Conservation (phyloP, 73 alveolate species). For the Breviolum minutum region DNA sequence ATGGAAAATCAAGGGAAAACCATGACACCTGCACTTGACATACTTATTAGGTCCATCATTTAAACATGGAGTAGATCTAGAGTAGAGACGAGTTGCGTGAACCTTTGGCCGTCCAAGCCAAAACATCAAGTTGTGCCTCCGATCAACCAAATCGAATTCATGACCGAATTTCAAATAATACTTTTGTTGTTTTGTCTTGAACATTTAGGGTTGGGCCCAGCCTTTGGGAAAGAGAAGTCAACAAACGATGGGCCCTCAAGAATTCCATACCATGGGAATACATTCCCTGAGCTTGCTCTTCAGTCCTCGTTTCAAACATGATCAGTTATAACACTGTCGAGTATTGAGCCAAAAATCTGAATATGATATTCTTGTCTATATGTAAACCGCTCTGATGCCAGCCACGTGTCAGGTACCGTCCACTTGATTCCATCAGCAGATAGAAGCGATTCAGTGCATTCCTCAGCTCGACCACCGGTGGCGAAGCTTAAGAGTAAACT, state of each 20-base stretch:
- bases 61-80: not conserved
- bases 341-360: not conserved
- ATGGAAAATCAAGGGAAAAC: not conserved
- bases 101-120: conserved; percentile 2
- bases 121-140: conserved; percentile 38
- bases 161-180: not conserved
- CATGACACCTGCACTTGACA: not conserved
- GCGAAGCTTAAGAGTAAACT: not conserved
- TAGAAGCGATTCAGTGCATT: conserved; percentile 10
- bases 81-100: not conserved
- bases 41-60: not conserved
- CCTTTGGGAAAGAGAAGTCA: conserved; percentile 36
- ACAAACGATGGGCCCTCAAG: not conserved
- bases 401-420: conserved; percentile 23
- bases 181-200: not conserved
- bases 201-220: not conserved
- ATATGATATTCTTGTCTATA: not conserved
- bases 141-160: too few species aligned
- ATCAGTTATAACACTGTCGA: not conserved
- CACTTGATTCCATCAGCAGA: conserved; percentile 12
- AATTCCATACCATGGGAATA: conserved; percentile 3
- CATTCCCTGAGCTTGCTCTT: not conserved
- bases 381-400: not conserved
- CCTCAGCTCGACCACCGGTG: not conserved
- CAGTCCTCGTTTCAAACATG: not conserved